phyloP scores from a whole-genome alignment of 2,329 filamentous ascomycete genomes.

The Fonsecaea monophora region DNA sequence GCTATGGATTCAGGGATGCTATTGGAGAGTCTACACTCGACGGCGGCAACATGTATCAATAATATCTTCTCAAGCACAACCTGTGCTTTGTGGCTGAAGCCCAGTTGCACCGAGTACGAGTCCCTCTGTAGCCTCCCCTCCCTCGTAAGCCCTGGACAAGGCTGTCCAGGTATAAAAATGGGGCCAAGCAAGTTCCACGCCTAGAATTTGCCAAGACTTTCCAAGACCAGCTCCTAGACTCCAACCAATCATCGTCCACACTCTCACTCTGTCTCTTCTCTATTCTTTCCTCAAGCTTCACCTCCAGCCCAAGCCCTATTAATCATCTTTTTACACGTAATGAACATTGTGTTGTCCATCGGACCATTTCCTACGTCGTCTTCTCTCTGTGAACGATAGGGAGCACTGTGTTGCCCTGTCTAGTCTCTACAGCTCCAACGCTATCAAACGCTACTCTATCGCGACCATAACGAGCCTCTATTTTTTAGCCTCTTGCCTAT shows the following conservation, averaged over 20 bases:
- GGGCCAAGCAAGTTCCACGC: too few species aligned
- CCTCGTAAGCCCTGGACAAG: neutral
- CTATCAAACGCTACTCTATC: neutral
- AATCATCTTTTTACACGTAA: neutral
- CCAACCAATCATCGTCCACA: neutral
- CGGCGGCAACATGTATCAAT: constrained; percentile 2
- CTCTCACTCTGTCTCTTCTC: neutral
- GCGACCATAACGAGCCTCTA: neutral
- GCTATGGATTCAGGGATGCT: neutral
- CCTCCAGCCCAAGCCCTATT: neutral
- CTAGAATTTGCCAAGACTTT: neutral
- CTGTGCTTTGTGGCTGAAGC: neutral
- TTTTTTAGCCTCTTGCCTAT: neutral
- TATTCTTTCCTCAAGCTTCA: neutral
- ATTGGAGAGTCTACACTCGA: neutral
- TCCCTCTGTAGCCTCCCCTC: too few species aligned
- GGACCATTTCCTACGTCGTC: neutral
- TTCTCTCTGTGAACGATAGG: neutral
- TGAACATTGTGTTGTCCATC: neutral
- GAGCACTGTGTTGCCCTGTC: neutral
- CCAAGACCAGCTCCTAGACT: neutral
- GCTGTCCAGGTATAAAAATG: too few species aligned
- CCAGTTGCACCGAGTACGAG: neutral
- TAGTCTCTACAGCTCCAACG: neutral
- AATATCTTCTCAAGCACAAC: neutral